phyloP scores from a whole-genome alignment of 129 eudicot genomes.

The Ambrosia artemisiifolia region DNA sequence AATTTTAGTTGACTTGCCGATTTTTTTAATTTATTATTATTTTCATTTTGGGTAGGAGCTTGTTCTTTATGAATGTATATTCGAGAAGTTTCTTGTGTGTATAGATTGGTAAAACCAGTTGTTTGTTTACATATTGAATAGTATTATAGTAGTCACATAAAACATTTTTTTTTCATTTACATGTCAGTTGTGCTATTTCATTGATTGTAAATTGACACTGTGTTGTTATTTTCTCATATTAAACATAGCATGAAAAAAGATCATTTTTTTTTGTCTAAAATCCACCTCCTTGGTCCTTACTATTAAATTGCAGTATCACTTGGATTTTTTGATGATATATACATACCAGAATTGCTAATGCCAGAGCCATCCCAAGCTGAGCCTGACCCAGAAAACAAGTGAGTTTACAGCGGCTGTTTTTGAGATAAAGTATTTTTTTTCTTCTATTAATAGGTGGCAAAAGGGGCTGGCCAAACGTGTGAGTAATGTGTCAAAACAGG shows the following conservation, averaged over 20 bases:
- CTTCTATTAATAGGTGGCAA: not conserved
- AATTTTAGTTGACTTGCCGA: too few species aligned
- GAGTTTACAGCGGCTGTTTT: constrained; percentile 27
- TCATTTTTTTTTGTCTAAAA: too few species aligned
- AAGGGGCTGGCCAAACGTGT: not conserved
- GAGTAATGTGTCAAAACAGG: not conserved
- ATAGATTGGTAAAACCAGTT: too few species aligned
- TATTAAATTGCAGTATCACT: constrained; percentile 64
- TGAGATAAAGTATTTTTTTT: not conserved
- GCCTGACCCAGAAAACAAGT: constrained; percentile 53
- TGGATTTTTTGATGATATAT: constrained; percentile 93
- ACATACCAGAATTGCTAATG: constrained; percentile 66
- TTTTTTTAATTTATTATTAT: too few species aligned
- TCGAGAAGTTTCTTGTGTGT: not conserved
- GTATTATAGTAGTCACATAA: not conserved
- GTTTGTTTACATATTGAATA: too few species aligned
- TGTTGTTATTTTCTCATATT: too few species aligned
- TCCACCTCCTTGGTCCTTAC: not conserved
- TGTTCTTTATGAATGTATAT: not conserved
- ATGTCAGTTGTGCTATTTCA: not conserved
- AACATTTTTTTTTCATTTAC: not conserved
- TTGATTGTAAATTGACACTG: too few species aligned
- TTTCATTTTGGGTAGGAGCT: too few species aligned
- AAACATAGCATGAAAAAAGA: too few species aligned
- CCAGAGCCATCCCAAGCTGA: constrained; percentile 48